These are phyloP conservation scores for Borealophlyctis nickersoniae DNA, from an alignment of 192 early-diverging fungal genomes.

Conservation along the genomic window DNA sequence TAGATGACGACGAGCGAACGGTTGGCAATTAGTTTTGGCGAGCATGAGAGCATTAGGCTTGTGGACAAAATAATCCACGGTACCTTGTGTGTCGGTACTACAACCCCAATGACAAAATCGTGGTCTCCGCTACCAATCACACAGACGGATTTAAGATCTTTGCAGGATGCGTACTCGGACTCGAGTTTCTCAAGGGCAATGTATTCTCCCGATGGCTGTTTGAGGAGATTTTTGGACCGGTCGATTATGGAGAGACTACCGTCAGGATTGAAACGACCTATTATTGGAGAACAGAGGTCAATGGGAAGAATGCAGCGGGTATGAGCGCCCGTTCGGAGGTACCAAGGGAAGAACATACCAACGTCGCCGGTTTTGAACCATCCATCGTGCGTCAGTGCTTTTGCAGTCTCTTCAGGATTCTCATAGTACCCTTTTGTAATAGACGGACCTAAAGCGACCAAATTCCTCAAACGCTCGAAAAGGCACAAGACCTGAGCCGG, in stretches of 20 bases:
- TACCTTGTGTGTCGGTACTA: conserved; percentile 64
- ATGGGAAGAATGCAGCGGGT: background rate
- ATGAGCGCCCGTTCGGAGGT: background rate
- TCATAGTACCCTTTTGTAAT: conserved; percentile 81
- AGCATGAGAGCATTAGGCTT: conserved; percentile 5
- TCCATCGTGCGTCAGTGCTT: conserved; percentile 69
- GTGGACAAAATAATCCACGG: no score
- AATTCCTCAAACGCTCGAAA: no score
- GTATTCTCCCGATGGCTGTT: conserved; percentile 81
- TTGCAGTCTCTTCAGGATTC: conserved; percentile 60
- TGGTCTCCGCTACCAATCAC: conserved; percentile 65
- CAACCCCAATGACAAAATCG: conserved; percentile 70
- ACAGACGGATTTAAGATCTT: conserved; percentile 69
- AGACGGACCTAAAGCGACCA: no score
- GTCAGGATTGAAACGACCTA: conserved; percentile 73
- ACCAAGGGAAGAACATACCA: conserved; percentile 66
- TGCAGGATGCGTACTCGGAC: conserved; percentile 75
- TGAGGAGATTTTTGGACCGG: conserved; percentile 91
- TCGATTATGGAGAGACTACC: conserved; percentile 85
- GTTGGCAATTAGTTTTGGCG: conserved; percentile 16
- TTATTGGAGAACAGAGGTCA: no score
- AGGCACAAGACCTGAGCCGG: no score
- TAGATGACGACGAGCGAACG: no score
- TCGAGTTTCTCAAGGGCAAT: conserved; percentile 95
- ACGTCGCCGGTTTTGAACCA: conserved; percentile 86